phyloP scores from a whole-genome alignment of 192 early-diverging fungal species.

The Gaertneriomyces semiglobifer region DNA sequence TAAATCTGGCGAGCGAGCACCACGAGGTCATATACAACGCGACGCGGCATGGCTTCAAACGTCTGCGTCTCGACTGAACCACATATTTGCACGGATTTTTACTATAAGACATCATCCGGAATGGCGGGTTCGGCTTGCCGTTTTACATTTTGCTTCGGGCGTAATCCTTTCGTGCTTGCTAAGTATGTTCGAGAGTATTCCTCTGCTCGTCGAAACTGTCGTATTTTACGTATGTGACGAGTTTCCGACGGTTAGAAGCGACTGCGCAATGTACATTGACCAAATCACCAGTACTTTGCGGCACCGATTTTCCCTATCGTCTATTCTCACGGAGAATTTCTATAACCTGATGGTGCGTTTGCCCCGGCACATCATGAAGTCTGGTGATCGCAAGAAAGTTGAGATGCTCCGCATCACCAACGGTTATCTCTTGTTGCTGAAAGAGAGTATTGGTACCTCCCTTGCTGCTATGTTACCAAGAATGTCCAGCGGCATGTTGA shows the following conservation, averaged over 20 bases:
- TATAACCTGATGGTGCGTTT: slow-evolving; percentile 10
- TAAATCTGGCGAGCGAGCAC: not conserved
- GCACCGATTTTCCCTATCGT: not conserved
- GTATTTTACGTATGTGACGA: slow-evolving; percentile 25
- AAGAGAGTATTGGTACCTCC: slow-evolving; percentile 2
- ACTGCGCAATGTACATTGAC: slow-evolving; percentile 8
- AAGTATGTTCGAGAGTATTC: slow-evolving; percentile 3
- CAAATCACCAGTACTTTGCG: not conserved
- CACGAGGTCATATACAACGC: not conserved
- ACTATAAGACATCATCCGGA: slow-evolving; percentile 16
- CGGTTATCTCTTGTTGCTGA: slow-evolving; percentile 21
- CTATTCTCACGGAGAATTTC: slow-evolving; percentile 21
- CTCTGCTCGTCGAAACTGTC: slow-evolving; percentile 26
- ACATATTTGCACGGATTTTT: slow-evolving; percentile 9
- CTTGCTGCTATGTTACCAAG: slow-evolving; percentile 6
- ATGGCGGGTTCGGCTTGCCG: slow-evolving; percentile 22
- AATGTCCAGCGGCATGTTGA: slow-evolving; percentile 14
- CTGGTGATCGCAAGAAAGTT: slow-evolving; percentile 18
- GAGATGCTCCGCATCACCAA: slow-evolving; percentile 14
- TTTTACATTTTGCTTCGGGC: slow-evolving; percentile 9
- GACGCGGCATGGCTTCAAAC: slow-evolving; percentile 12
- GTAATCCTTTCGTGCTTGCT: slow-evolving; percentile 6
- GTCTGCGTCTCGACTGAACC: slow-evolving; percentile 9
- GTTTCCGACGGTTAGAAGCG: slow-evolving; percentile 13
- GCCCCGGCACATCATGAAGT: slow-evolving; percentile 13